phyloP scores from a whole-genome alignment of 2,329 filamentous ascomycete species.

The Xylaria sp. region DNA sequence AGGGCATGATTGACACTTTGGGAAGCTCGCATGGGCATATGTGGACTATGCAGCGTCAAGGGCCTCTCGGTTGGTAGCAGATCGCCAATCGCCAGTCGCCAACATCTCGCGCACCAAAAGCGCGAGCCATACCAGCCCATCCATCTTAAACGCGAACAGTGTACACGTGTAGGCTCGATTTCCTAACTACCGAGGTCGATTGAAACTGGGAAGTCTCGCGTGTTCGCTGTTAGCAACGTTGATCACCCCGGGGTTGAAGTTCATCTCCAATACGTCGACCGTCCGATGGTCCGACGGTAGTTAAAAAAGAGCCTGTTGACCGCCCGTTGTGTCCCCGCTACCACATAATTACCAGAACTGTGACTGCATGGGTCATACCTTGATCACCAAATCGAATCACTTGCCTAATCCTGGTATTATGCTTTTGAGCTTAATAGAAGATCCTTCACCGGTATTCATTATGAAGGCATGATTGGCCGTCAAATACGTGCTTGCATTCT shows the following conservation, averaged over 20 bases:
- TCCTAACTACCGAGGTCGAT: neutral
- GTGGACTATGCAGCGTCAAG: constrained; percentile 6
- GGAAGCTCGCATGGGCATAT: neutral
- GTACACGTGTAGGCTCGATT: neutral
- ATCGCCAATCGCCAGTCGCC: neutral
- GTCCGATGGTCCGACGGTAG: constrained; percentile 1
- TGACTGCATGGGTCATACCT: neutral
- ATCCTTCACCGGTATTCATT: neutral
- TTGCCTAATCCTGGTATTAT: neutral
- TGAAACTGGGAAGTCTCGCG: neutral
- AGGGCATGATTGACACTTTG: constrained; percentile 1
- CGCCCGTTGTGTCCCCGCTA: neutral
- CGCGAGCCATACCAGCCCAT: neutral
- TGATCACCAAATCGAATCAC: neutral
- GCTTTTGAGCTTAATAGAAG: neutral
- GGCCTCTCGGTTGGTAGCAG: neutral
- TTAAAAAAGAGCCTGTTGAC: neutral
- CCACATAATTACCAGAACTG: neutral
- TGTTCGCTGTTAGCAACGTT: neutral
- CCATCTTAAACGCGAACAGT: too few relatives aligned
- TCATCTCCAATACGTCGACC: neutral
- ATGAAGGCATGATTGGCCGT: neutral
- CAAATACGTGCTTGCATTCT: neutral
- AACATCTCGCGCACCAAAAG: neutral
- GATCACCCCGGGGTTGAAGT: neutral